Evolutionary conservation across 148 eudicot species (phyloP).

Genomic region (Tetragonia tetragonoides): DNA sequence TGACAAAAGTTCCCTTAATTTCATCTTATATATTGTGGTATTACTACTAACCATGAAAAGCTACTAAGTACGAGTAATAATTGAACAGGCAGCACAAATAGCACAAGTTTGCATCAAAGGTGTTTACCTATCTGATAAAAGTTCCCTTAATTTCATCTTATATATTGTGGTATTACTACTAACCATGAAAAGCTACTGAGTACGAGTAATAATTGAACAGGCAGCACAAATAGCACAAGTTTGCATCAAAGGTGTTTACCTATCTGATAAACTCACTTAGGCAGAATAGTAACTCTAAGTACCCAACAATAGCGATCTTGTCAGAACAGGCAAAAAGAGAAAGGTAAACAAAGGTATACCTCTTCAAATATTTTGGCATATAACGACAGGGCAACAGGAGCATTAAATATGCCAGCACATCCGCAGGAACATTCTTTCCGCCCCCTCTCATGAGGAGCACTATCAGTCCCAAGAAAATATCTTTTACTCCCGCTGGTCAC

Average conservation of each 20-base stretch:
- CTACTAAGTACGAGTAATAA: neutral
- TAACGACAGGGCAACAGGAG: constrained; percentile 82
- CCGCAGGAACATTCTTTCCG: constrained; percentile 78
- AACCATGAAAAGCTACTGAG: neutral
- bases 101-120: too few species aligned
- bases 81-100: too few species aligned
- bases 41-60: neutral
- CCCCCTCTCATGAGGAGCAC: constrained; percentile 87
- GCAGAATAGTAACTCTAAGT: too few species aligned
- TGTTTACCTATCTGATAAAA: too few species aligned
- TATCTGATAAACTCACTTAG: too few species aligned
- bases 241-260: too few species aligned
- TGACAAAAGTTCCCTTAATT: too few species aligned
- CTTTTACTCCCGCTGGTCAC: constrained; percentile 84
- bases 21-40: neutral
- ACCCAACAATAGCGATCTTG: too few species aligned
- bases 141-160: too few species aligned
- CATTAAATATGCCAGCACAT: constrained; percentile 89
- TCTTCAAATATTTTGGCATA: constrained; percentile 90
- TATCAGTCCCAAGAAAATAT: constrained; percentile 92
- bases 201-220: too few species aligned
- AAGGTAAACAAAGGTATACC: constrained; percentile 34
- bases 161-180: neutral
- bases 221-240: too few species aligned
- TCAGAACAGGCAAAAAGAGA: too few species aligned